These are phyloP conservation scores for Hanseniaspora vineae DNA, from an alignment of 805 yeast genomes.

Conservation along the genomic window DNA sequence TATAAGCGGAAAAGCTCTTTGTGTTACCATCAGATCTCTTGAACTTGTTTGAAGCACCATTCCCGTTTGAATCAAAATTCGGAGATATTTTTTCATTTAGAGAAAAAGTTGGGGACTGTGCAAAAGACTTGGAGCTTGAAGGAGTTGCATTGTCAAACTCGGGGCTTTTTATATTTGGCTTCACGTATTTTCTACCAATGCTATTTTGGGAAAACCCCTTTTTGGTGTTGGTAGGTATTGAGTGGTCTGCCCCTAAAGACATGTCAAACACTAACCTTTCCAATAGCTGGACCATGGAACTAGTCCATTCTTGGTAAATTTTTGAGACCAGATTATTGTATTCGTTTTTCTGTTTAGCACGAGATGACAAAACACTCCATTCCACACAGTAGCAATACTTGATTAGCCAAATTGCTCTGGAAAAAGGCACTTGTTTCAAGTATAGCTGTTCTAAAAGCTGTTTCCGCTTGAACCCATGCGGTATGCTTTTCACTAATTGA, in stretches of 20 bases:
- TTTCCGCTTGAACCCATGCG: slow-evolving; percentile 78
- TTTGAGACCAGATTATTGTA: slow-evolving; percentile 31
- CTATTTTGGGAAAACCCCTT: not conserved
- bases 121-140: not conserved
- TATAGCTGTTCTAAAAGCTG: slow-evolving; percentile 63
- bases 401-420: slow-evolving; percentile 85
- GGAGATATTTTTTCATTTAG: not conserved
- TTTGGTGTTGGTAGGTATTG: slow-evolving; percentile 5
- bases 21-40: not conserved
- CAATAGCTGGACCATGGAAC: slow-evolving; percentile 49
- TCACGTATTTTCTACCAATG: slow-evolving; percentile 15
- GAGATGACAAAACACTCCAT: slow-evolving; percentile 15
- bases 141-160: not conserved
- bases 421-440: slow-evolving; percentile 51
- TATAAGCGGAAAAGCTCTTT: not conserved
- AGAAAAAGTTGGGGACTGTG: not conserved
- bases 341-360: slow-evolving; percentile 5
- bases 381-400: slow-evolving; percentile 80
- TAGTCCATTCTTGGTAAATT: slow-evolving; percentile 87
- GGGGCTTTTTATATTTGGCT: not conserved
- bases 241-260: slow-evolving; percentile 18
- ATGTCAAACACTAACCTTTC: slow-evolving; percentile 24
- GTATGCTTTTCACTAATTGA: slow-evolving; percentile 63
- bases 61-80: not conserved
- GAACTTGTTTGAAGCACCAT: not conserved